Percentiles rank a stretch among this genome's conserved stretches.
Evolutionary conservation across 345 rosid genomes (phyloP).

Genomic region (Eucalyptus guilfoylei): DNA sequence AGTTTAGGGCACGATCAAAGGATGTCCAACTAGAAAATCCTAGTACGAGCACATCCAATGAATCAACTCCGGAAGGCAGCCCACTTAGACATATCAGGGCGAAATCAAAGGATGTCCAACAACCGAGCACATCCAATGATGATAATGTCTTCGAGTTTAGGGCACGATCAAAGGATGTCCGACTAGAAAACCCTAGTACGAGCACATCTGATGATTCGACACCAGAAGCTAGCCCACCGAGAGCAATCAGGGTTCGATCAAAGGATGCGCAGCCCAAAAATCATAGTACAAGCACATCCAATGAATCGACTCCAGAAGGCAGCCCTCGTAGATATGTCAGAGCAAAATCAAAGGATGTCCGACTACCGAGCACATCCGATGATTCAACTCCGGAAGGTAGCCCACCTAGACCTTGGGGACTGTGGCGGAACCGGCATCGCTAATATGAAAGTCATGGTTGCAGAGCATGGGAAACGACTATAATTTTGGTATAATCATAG

Average conservation of each 20-base stretch:
- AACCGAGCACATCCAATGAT: neutral
- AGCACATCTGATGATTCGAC: neutral
- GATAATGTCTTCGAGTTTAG: neutral
- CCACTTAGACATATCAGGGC: neutral
- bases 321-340: neutral
- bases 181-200: neutral
- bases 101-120: neutral
- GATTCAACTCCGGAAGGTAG: neutral
- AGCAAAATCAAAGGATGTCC: neutral
- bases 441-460: accelerated
- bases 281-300: neutral
- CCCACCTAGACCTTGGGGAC: neutral
- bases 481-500: neutral
- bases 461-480: neutral
- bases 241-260: accelerated
- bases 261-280: accelerated
- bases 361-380: accelerated
- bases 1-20: neutral
- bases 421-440: accelerated
- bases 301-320: neutral
- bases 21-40: neutral
- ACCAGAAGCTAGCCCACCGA: neutral
- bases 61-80: accelerated
- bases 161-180: neutral
- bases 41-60: neutral